Conservation (phyloP, 2,329 filamentous ascomycete species). For the Paracamarosporium sp. region DNA sequence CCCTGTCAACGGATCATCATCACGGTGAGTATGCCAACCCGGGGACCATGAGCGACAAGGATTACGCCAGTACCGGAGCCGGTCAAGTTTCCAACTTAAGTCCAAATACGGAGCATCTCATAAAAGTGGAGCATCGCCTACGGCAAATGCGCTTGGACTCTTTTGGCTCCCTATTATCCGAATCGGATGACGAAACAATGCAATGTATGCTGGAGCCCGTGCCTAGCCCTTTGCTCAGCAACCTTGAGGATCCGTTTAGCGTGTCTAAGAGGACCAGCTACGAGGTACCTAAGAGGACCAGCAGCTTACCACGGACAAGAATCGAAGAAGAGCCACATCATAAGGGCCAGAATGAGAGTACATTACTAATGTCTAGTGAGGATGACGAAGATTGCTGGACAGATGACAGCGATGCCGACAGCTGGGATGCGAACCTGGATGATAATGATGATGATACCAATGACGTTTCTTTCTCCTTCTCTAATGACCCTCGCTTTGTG, state of each 20-base stretch:
- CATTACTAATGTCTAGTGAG: background rate
- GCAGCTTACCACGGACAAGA: constrained; percentile 7
- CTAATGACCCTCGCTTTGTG: constrained; percentile 67
- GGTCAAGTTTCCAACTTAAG: constrained; percentile 17
- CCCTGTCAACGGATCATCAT: constrained; percentile 55
- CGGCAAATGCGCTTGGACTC: constrained; percentile 37
- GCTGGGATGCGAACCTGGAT: constrained; percentile 41
- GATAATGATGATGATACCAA: constrained; percentile 61
- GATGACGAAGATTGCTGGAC: constrained; percentile 38
- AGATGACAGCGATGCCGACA: constrained; percentile 47
- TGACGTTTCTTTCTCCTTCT: constrained; percentile 57
- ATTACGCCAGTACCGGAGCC: constrained; percentile 1
- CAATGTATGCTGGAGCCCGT: constrained; percentile 50
- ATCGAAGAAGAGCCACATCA: constrained; percentile 11
- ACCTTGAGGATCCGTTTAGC: constrained; percentile 21
- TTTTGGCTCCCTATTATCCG: constrained; percentile 37
- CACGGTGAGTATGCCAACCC: constrained; percentile 56
- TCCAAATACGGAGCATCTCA: constrained; percentile 28
- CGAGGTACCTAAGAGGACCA: background rate
- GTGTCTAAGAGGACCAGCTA: constrained; percentile 8
- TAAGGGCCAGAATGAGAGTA: background rate
- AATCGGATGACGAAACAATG: constrained; percentile 44
- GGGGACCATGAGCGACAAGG: constrained; percentile 21
- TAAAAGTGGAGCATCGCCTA: constrained; percentile 26
- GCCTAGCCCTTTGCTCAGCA: constrained; percentile 44